Evolutionary conservation across 805 yeast genomes (phyloP), one percentile per base, ranked within the genome.

Genomic region (Metschnikowia hibisci): DNA sequence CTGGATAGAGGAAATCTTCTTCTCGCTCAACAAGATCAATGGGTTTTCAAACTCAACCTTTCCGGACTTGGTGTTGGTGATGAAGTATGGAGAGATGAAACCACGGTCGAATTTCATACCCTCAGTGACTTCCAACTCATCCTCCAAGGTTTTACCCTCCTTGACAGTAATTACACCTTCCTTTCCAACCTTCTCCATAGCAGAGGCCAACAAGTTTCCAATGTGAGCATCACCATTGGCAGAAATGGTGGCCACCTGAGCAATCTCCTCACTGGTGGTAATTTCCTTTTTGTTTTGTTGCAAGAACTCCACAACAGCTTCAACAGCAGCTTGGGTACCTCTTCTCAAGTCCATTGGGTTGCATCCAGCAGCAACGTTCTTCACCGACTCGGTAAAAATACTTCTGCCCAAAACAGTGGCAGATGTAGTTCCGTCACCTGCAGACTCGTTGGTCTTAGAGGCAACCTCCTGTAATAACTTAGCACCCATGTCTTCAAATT

Each of bases 31-130:
- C 61, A 93, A 74, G 45, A 93, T 55, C 63, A 93, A 76, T 48
- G 99, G 98, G 71, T 86, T 87, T 73, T 88, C 96, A 53, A 91
- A 86, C 73, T 90, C 97, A 46, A 87, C 95, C 75, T 91, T 93
- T 61, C 93, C 96, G 46, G 67, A 76, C 74, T 89, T 93, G 61
- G 96, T 79, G 66, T 90, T 89, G 55, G 96, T 88, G 70, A 90
- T 88, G 69, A 91, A 91, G 76, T 93, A 90, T 37, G 98, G 97
- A 34, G 96, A 87, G 62, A 91, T 87, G 78, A 79, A 93, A 57
- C 98, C 98, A 63, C 98, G 87, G 74, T 89, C 96, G 63, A 93
- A 91, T 73, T 91, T 83, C 96, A 91, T 88, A 72, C 99, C 99
- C 74, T 91, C 97, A 48, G 76, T 93, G 48, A 91, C 95, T 71